phyloP scores from a whole-genome alignment of 2,329 filamentous ascomycete genomes.

The Diaporthe sp. region DNA sequence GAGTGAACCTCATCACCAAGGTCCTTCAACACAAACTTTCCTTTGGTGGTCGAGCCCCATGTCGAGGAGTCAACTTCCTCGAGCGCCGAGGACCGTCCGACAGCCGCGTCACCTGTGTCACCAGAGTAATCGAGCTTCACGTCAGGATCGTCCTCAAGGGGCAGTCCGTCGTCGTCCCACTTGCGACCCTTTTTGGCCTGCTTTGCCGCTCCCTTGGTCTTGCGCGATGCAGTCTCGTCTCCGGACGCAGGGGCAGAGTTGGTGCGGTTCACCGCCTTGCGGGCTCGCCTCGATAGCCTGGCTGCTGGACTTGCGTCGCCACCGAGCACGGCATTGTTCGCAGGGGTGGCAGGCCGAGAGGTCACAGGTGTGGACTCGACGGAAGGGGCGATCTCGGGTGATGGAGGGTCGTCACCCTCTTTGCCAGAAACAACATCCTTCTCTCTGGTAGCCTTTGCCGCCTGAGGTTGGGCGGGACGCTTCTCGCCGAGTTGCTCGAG shows the following conservation, averaged over 20 bases:
- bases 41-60: conserved; percentile 91
- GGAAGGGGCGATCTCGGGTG: conserved; percentile 59
- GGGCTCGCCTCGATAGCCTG: conserved; percentile 85
- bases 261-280: conserved; percentile 76
- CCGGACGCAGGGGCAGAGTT: conserved; percentile 82
- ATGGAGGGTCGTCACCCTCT: conserved; percentile 56
- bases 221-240: conserved; percentile 78
- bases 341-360: conserved; percentile 85
- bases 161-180: conserved; percentile 92
- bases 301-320: conserved; percentile 72
- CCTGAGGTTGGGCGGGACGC: conserved; percentile 47
- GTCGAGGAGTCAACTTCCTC: conserved; percentile 83
- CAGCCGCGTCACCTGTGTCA: conserved; percentile 66
- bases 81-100: conserved; percentile 70
- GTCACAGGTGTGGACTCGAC: conserved; percentile 79
- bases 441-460: conserved; percentile 47
- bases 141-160: conserved; percentile 86
- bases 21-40: conserved; percentile 94
- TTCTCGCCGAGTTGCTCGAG: conserved; percentile 72
- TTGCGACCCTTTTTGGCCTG: conserved; percentile 86
- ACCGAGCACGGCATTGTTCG: conserved; percentile 79
- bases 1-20: conserved; percentile 93
- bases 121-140: conserved; percentile 92
- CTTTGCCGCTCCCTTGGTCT: conserved; percentile 68
- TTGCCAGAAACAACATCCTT: conserved; percentile 54